Evolutionary conservation across 495 filamentous ascomycete genomes (phyloP).

Genomic region (Penicillium verhagenii): DNA sequence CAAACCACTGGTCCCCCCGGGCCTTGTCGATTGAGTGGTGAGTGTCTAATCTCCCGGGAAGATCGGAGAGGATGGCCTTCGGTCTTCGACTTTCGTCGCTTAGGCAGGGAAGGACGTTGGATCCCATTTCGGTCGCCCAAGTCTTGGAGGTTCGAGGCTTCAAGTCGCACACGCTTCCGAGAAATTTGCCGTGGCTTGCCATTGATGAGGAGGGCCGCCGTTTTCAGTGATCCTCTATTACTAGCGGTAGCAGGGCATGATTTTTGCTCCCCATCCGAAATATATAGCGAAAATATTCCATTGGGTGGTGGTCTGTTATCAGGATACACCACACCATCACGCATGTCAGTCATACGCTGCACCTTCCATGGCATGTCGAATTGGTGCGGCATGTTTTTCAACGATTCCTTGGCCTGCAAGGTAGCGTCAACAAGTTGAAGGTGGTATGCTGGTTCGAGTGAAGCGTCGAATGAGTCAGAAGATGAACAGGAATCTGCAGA

Average conservation of each 20-base stretch:
- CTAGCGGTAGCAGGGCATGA: too few species aligned
- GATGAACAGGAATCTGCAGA: constrained; percentile 5
- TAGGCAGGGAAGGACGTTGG: background rate
- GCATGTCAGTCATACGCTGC: background rate
- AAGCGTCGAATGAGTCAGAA: background rate
- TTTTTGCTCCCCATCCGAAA: too few species aligned
- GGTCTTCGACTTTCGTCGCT: background rate
- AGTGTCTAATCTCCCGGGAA: background rate
- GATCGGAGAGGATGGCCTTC: background rate
- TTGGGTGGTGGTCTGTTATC: background rate
- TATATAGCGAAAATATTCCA: background rate
- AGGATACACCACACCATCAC: background rate
- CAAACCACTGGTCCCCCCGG: too few species aligned
- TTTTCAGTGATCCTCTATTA: too few species aligned
- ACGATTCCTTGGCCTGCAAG: background rate
- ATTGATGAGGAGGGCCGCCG: background rate
- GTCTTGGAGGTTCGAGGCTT: background rate
- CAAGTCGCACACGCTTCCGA: background rate
- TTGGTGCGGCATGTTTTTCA: background rate
- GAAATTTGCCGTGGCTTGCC: background rate
- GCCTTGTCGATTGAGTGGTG: background rate
- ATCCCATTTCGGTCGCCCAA: background rate
- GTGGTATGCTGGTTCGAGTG: background rate
- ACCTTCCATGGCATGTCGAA: background rate
- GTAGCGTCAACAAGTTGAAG: background rate